Percentiles rank a stretch among this genome's conserved stretches.
These are phyloP conservation scores for Lactarius psammicola DNA, from an alignment of 768 basidiomycete genomes.

Conservation along the genomic window DNA sequence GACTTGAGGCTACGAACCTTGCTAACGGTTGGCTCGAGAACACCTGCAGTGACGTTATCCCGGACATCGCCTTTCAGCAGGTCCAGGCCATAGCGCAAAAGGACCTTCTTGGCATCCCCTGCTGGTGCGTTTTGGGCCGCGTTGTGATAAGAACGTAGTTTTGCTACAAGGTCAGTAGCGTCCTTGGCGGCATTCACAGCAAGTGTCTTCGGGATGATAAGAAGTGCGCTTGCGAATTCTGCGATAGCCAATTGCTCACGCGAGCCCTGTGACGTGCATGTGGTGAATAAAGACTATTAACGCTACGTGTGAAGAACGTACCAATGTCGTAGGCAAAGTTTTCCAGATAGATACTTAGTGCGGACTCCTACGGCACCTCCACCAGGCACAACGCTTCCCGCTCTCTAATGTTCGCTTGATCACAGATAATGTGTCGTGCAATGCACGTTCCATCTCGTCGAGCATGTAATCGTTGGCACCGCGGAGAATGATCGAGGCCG, in stretches of 20 bases:
- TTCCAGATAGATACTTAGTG: constrained; percentile 94
- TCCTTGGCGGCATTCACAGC: constrained; percentile 99
- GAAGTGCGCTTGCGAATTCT: constrained; percentile 91
- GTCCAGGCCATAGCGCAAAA: constrained; percentile 93
- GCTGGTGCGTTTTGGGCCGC: constrained; percentile 89
- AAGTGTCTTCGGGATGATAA: constrained; percentile 95
- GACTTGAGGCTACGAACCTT: constrained; percentile 97
- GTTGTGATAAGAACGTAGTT: constrained; percentile 95
- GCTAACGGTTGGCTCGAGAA: constrained; percentile 94
- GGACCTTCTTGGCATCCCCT: constrained; percentile 87
- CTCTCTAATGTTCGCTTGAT: constrained; percentile 98
- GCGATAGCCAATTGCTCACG: constrained; percentile 98
- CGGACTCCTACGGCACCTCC: constrained; percentile 97
- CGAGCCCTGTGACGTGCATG: constrained; percentile 66
- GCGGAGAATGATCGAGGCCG: constrained; percentile 87
- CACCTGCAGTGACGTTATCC: constrained; percentile 91
- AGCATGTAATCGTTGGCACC: constrained; percentile 99
- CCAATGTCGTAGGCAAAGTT: constrained; percentile 98
- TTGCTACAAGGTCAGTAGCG: constrained; percentile 95
- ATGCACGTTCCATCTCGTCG: constrained; percentile 97
- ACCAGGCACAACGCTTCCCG: constrained; percentile 91
- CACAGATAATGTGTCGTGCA: constrained; percentile 92
- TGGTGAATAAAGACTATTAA: background rate
- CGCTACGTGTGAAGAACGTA: constrained; percentile 42
- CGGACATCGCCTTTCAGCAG: constrained; percentile 91